These are phyloP conservation scores for Stentor coeruleus DNA, from an alignment of 73 alveolate species.

Conservation along the genomic window DNA sequence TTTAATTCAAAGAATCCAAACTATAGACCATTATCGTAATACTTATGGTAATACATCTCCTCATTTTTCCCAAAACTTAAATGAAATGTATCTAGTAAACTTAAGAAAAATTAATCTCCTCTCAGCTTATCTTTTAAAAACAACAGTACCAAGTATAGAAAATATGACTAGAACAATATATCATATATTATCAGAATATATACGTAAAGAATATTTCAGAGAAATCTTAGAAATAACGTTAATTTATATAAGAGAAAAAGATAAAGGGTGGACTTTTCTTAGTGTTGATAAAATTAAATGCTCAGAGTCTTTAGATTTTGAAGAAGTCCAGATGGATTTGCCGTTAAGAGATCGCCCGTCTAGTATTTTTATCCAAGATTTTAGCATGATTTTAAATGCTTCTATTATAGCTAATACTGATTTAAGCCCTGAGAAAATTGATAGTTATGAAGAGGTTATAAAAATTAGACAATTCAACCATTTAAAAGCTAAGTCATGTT, in stretches of 20 bases:
- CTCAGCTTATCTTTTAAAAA: not conserved
- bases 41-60: not conserved
- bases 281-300: no score
- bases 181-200: not conserved
- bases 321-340: not conserved
- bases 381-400: not conserved
- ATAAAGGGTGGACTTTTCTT: not conserved
- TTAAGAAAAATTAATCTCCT: no score
- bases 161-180: not conserved
- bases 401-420: not conserved
- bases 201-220: not conserved
- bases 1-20: not conserved
- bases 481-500: not conserved
- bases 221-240: not conserved
- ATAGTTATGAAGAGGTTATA: no score
- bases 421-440: no score
- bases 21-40: not conserved
- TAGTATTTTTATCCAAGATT: not conserved
- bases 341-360: not conserved
- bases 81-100: not conserved
- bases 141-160: not conserved
- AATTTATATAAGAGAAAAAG: not conserved
- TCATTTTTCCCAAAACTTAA: no score
- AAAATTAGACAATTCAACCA: not conserved
- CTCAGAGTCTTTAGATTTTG: not conserved